phyloP scores from a whole-genome alignment of 2,329 filamentous ascomycete genomes.

The Fusarium sp. region DNA sequence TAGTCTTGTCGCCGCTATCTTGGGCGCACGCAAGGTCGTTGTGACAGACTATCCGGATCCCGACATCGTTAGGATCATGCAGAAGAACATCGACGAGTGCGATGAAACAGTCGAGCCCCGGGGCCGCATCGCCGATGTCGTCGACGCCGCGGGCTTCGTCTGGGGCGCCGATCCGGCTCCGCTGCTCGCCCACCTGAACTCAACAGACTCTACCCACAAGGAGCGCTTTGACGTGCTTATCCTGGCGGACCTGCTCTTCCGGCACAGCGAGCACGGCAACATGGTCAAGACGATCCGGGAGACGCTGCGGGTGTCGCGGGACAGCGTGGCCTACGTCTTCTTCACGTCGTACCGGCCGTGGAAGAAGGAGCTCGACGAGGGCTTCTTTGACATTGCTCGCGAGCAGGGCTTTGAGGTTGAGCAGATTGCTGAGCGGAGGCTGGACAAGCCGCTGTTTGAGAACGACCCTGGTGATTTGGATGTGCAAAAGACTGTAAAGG shows the following conservation, averaged over 20 bases:
- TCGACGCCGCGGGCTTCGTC: constrained; percentile 77
- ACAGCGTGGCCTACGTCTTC: constrained; percentile 81
- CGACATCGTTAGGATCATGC: constrained; percentile 83
- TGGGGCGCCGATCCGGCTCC: constrained; percentile 77
- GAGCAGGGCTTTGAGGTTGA: constrained; percentile 78
- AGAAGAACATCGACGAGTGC: constrained; percentile 75
- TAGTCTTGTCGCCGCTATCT: constrained; percentile 78
- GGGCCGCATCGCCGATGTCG: constrained; percentile 48
- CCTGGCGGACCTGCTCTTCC: constrained; percentile 89
- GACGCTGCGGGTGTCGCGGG: constrained; percentile 67
- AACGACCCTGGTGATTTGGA: constrained; percentile 86
- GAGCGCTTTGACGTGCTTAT: constrained; percentile 81
- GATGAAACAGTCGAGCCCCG: constrained; percentile 50
- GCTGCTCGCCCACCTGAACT: constrained; percentile 68
- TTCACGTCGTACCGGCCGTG: constrained; percentile 96
- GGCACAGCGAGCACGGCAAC: constrained; percentile 86
- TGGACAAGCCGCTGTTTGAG: constrained; percentile 90
- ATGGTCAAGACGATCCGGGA: constrained; percentile 76
- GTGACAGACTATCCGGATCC: constrained; percentile 90
- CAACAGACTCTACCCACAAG: constrained; percentile 31
- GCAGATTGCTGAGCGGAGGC: constrained; percentile 81
- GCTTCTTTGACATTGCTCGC: constrained; percentile 83
- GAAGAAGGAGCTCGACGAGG: constrained; percentile 84
- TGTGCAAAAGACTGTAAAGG: constrained; percentile 83
- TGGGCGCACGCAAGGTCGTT: constrained; percentile 77